Base-by-base conservation (phyloP, 345 rosid species). In the Brassica rapa region DNA sequence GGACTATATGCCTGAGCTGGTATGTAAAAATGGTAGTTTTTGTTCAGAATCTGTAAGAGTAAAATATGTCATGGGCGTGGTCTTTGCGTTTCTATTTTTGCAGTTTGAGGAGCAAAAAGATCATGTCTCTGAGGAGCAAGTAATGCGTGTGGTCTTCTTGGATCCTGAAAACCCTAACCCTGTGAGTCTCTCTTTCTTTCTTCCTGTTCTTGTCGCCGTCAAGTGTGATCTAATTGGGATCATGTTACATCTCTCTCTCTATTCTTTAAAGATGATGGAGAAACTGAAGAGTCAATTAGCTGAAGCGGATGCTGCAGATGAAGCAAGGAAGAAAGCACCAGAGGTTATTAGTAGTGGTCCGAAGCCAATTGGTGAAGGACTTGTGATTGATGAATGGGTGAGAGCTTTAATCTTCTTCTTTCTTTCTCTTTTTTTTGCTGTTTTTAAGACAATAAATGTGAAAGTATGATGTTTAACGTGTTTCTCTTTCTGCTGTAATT, bases 371-470 rank as follows among this genome's bases (percentile, higher is more conserved):
- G 98, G 95, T 16, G 98, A 94, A 89, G 98, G 98, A 80, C 97
- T 92, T 11, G 98, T 94, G 46, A 91, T 94, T 39, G 98, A 94
- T 81, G 97, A 92, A 87, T 94, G 98, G 98, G 98, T 92, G 73
- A 7, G 33, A 30, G 51, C 61, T 62, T 35, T 72, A 41, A 12
- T 27, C 15, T 49, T 29, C n/a, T 32, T 53, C 21, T 11, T 8
- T 1, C 8, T 32, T 32, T 39, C 0, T 39, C 10, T 39, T 39
- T 32, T 32, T 10, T 3, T 37, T 9, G n/a, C 11, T 8, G 11
- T 19, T 12, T 41, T 32, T 15, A 75, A 10, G 33, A 60, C 61
- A 2, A 7, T n/a, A 25, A 68, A 8, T 60, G 30, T 70, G 32
- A 51, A 23, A 24, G 6, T 14, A 5, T 55, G 59, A 64, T 55